phyloP scores from a whole-genome alignment of 2,329 filamentous ascomycete genomes.

The Plenodomus lindquistii region DNA sequence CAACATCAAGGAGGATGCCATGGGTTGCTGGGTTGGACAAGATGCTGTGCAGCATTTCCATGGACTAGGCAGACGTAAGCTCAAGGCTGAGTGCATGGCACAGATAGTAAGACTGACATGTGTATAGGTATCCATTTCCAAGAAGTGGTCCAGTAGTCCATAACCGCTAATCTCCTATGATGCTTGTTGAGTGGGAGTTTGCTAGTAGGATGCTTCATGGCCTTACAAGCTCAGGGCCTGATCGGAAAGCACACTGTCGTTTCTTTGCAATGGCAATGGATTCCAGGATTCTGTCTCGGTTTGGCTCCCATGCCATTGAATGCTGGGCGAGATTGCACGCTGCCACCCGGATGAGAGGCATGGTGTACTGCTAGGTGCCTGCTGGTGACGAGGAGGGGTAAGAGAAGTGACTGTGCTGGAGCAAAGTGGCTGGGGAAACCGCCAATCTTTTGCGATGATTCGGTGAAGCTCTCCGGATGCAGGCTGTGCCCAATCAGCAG shows the following conservation, averaged over 20 bases:
- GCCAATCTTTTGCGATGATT: too few relatives aligned
- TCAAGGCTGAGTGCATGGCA: not conserved
- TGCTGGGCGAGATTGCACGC: not conserved
- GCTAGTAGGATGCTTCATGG: not conserved
- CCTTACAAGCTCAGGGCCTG: conserved; percentile 53
- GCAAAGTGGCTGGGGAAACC: too few relatives aligned
- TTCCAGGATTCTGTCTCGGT: conserved; percentile 1
- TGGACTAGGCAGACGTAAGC: conserved; percentile 4
- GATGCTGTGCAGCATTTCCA: conserved; percentile 66
- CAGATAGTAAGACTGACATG: not conserved
- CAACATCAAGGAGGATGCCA: conserved; percentile 55
- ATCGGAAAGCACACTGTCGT: conserved; percentile 13
- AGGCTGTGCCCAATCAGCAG: not conserved
- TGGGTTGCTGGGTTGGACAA: conserved; percentile 63
- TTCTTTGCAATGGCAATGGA: conserved; percentile 42
- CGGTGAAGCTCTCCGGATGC: not conserved
- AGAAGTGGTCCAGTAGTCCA: conserved; percentile 63
- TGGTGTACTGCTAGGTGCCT: not conserved
- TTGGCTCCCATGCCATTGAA: not conserved
- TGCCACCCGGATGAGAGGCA: not conserved
- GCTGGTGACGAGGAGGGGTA: not conserved
- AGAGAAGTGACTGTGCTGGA: too few relatives aligned
- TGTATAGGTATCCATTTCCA: conserved; percentile 46
- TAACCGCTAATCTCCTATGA: conserved; percentile 1
- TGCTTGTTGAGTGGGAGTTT: not conserved